These are phyloP conservation scores for Sphagnum magellanicum DNA, from an alignment of 228 moss, liverwort and hornwort genomes.

Conservation along the genomic window DNA sequence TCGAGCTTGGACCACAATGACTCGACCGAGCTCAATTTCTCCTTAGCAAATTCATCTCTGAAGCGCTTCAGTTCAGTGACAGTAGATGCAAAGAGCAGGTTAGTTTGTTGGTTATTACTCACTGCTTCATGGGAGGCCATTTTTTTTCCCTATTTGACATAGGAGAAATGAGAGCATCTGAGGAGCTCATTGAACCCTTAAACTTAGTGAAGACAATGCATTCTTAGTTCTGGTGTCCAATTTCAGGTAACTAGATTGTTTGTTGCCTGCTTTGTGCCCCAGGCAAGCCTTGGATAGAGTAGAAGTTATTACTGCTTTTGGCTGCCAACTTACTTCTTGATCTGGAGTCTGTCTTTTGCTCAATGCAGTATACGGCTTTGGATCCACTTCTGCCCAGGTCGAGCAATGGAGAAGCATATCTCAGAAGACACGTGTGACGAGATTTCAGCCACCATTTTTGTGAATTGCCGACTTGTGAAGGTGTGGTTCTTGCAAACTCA, in stretches of 20 bases:
- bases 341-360: background rate
- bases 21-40: conserved; percentile 80
- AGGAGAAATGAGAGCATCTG: background rate
- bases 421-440: conserved; percentile 67
- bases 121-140: background rate
- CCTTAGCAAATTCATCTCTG: conserved; percentile 77
- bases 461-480: conserved; percentile 93
- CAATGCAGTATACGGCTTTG: conserved; percentile 72
- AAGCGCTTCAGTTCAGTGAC: conserved; percentile 92
- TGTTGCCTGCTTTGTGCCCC: no score
- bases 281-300: no score
- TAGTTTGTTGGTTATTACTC: conserved; percentile 8
- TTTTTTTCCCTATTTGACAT: background rate
- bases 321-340: no score
- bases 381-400: conserved; percentile 90
- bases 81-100: conserved; percentile 89
- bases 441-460: conserved; percentile 61
- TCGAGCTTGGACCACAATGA: conserved; percentile 79
- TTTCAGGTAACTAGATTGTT: no score
- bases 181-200: no score
- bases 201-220: no score
- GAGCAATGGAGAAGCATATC: conserved; percentile 56
- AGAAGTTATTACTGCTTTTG: no score
- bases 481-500: conserved; percentile 10
- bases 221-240: no score